Evolutionary conservation across 1,284 basidiomycete genomes (phyloP), one percentile per base, ranked within the genome.

Genomic region (Apiotrichum siamense): DNA sequence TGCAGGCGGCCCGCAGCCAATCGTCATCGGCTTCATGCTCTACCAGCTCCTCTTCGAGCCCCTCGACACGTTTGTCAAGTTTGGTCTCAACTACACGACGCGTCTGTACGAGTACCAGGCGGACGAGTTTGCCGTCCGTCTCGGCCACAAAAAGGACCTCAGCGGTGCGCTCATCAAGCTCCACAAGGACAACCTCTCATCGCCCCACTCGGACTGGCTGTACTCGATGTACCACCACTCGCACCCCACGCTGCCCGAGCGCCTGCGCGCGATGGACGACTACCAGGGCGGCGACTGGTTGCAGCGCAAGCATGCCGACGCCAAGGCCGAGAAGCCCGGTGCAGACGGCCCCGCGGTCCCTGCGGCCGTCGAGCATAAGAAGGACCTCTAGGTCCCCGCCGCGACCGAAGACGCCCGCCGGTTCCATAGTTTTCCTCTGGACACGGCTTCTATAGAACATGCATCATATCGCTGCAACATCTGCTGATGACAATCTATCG

Each of bases 201-300:
- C 88, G 3, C 86, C 92, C 40, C 89, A 89, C 84, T 87, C 87
- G 23, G 89, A 93, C 71, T 87, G 85, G 86, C 72, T 92, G 80
- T 92, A 91, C 75, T 92, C 88, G 47, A 87, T 88, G 27, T 93
- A 90, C 65, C 88, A 93, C 69, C 88, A 93, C 74, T 90, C 87
- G 44, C 91, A 96, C 72, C 91, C 90, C 3, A 94, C 89, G 2
- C 73, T 96, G 54, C 85, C 86, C 39, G 90, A 96, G 75, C 79
- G 90, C 18, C 76, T 94, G 61, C 83, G 81, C 61, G 88, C 83
- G 7, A 79, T 94, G 50, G 87, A 92, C 55, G 71, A 74, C 33
- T 81, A 52, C 49, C 25, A 44, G 27, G 56, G 56, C 21, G 35
- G 18, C 13, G 24, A 47, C 24, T 54, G 49, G 49, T 49, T 57